Percentiles rank a stretch among this genome's conserved stretches.
Evolutionary conservation across 164 flowering plant genomes (phyloP).

Genomic region (Kingdonia uniflora): DNA sequence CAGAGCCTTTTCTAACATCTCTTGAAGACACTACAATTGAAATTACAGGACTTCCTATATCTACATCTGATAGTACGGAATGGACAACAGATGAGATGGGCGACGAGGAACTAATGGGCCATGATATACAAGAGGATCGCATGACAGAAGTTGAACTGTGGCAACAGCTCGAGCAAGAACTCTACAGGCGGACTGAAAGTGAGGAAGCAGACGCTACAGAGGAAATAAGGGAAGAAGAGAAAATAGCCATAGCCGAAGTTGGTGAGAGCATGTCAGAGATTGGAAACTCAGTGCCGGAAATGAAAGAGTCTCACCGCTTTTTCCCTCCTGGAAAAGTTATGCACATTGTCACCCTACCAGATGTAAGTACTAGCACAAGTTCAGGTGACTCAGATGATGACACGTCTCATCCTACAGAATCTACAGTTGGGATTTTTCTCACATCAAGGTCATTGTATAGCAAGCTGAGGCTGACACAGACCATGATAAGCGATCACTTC

Average conservation of each 20-base stretch:
- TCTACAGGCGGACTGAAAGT: constrained; percentile 28
- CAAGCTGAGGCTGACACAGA: constrained; percentile 73
- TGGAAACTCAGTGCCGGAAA: constrained; percentile 32
- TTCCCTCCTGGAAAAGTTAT: constrained; percentile 87
- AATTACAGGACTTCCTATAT: constrained; percentile 29
- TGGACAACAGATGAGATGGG: constrained; percentile 38
- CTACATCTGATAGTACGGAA: constrained; percentile 26
- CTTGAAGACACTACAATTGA: constrained; percentile 15
- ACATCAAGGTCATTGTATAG: constrained; percentile 73
- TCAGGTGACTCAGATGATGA: constrained; percentile 8
- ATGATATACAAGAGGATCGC: constrained; percentile 35
- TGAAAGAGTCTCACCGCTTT: constrained; percentile 75
- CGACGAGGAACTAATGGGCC: constrained; percentile 31
- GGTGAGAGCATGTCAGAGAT: constrained; percentile 24
- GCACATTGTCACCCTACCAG: constrained; percentile 54
- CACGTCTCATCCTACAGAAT: constrained; percentile 12
- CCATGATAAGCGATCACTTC: constrained; percentile 87
- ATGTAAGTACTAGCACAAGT: constrained; percentile 17
- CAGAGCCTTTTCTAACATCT: constrained; percentile 34
- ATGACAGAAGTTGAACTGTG: constrained; percentile 86
- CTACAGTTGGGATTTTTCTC: constrained; percentile 58
- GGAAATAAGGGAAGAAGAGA: constrained; percentile 76
- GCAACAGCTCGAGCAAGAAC: constrained; percentile 84
- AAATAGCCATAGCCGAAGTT: constrained; percentile 58
- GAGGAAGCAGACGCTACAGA: constrained; percentile 37